Conservation (phyloP, 2,329 filamentous ascomycete species). For the Calonectria pseudoreteaudii region DNA sequence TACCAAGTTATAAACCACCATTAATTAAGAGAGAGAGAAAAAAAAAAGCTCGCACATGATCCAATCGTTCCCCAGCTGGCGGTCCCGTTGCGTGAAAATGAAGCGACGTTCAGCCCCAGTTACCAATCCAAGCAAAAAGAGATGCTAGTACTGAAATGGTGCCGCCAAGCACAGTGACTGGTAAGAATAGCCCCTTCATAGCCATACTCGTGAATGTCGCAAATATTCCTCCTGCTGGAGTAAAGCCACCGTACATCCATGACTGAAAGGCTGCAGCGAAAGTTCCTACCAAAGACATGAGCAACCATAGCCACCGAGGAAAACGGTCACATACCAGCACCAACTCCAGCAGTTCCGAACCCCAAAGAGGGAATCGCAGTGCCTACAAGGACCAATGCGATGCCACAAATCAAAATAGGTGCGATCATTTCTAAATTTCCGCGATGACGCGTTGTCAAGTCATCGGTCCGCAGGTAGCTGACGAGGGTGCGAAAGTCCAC, state of each 20-base stretch:
- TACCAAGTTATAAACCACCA: not conserved
- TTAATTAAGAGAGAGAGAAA: too few relatives aligned
- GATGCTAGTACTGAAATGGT: not conserved
- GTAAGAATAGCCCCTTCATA: not conserved
- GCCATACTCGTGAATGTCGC: not conserved
- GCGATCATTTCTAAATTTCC: not conserved
- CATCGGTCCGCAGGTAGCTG: not conserved
- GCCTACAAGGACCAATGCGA: not conserved
- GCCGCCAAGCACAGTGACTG: not conserved
- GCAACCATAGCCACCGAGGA: not conserved
- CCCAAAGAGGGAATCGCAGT: not conserved
- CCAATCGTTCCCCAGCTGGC: not conserved
- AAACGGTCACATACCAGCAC: not conserved
- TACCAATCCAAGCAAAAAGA: not conserved
- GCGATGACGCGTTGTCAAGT: not conserved
- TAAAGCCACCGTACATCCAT: not conserved
- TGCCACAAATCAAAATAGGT: not conserved
- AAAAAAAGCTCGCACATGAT: not conserved
- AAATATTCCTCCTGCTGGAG: not conserved
- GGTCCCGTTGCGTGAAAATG: not conserved
- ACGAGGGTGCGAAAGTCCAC: not conserved
- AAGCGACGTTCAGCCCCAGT: not conserved
- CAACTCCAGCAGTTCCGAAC: not conserved
- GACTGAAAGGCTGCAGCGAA: not conserved
- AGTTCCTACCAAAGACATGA: not conserved